Conservation (phyloP, 2,329 filamentous ascomycete species). For the Thermothelomyces thermophilus region DNA sequence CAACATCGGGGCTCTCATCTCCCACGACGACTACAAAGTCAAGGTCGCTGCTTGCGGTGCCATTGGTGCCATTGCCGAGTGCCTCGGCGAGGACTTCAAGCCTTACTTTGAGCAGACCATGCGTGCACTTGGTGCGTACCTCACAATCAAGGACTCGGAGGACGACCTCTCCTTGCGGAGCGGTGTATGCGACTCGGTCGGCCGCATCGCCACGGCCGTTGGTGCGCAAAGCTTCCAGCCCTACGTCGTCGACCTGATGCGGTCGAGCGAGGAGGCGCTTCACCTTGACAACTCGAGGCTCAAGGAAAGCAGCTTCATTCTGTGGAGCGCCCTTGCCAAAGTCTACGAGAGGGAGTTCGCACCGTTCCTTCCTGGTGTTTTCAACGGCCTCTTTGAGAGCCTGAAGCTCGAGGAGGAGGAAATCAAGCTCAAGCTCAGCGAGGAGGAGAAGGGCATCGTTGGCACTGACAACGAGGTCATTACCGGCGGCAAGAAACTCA, state of each 20-base stretch:
- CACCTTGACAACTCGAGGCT: slow-evolving; percentile 83
- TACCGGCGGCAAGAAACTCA: slow-evolving; percentile 77
- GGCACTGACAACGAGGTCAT: slow-evolving; percentile 61
- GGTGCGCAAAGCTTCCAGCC: slow-evolving; percentile 81
- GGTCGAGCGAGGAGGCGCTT: slow-evolving; percentile 84
- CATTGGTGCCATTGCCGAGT: slow-evolving; percentile 82
- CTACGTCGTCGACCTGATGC: slow-evolving; percentile 85
- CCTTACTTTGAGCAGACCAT: slow-evolving; percentile 92
- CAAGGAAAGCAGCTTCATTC: slow-evolving; percentile 92
- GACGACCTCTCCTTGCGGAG: slow-evolving; percentile 86
- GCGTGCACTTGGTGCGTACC: slow-evolving; percentile 77
- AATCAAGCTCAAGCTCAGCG: slow-evolving; percentile 67
- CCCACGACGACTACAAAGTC: slow-evolving; percentile 79
- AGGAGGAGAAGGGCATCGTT: slow-evolving; percentile 66
- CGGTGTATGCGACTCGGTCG: slow-evolving; percentile 86
- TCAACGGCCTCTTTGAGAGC: slow-evolving; percentile 75
- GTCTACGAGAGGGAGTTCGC: slow-evolving; percentile 83
- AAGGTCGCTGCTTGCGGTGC: slow-evolving; percentile 86
- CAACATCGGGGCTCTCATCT: slow-evolving; percentile 75
- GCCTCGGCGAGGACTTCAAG: slow-evolving; percentile 73
- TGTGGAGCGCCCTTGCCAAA: slow-evolving; percentile 92
- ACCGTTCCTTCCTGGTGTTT: slow-evolving; percentile 69
- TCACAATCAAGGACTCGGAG: slow-evolving; percentile 78
- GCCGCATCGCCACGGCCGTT: slow-evolving; percentile 84
- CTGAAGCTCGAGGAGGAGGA: slow-evolving; percentile 87